These are phyloP conservation scores for Penicillium fimorum DNA, from an alignment of 495 filamentous ascomycete genomes.

Conservation along the genomic window DNA sequence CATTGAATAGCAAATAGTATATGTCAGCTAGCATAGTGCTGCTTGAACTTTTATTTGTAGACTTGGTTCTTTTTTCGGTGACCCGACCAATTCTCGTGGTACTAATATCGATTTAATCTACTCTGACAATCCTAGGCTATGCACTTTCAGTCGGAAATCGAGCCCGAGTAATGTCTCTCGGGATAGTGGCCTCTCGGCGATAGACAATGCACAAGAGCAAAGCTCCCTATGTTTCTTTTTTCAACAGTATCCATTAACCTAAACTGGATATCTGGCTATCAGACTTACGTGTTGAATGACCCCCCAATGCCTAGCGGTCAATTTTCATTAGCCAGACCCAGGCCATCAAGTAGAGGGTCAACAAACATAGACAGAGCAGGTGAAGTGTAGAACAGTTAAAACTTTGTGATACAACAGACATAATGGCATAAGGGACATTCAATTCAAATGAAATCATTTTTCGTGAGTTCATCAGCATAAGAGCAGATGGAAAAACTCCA, in stretches of 20 bases:
- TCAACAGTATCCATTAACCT: not conserved
- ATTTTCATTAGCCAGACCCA: not conserved
- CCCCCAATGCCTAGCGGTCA: not conserved
- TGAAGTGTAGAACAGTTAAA: not conserved
- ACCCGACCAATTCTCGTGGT: not conserved
- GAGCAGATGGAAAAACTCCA: slow-evolving; percentile 3
- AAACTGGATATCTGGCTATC: not conserved
- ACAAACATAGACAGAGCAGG: not conserved
- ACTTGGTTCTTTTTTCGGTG: not conserved
- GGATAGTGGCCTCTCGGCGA: not conserved
- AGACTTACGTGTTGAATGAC: not conserved
- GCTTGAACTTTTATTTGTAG: not conserved
- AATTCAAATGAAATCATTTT: slow-evolving; percentile 2
- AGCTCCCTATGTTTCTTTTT: not conserved
- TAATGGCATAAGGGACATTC: not conserved
- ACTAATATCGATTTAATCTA: not conserved
- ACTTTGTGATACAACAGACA: not conserved
- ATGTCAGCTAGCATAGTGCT: not conserved
- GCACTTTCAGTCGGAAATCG: not conserved
- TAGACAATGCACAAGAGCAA: not conserved
- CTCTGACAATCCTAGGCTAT: not conserved
- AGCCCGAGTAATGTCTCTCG: not conserved
- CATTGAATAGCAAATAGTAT: not conserved
- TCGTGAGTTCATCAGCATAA: slow-evolving; percentile 5
- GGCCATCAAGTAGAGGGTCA: not conserved